Evolutionary conservation across 2,329 filamentous ascomycete genomes (phyloP).

Genomic region (Trichoderma gracile): DNA sequence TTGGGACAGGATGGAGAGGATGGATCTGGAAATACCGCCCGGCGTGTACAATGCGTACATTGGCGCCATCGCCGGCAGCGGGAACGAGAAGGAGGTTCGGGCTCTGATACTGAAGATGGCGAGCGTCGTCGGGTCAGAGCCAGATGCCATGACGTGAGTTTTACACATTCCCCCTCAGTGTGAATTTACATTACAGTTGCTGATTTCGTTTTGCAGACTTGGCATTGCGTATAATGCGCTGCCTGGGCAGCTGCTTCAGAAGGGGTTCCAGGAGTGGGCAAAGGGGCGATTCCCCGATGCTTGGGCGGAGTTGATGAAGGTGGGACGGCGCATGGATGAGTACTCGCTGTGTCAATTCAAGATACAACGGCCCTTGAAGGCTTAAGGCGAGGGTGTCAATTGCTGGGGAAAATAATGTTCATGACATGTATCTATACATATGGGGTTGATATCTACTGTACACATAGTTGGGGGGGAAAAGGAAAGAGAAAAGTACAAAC

Average conservation of each 20-base stretch:
- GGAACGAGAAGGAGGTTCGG: constrained; percentile 67
- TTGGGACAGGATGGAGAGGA: constrained; percentile 68
- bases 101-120: constrained; percentile 67
- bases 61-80: constrained; percentile 72
- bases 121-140: constrained; percentile 63
- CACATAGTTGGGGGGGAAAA: constrained; percentile 31
- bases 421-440: constrained; percentile 40
- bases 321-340: constrained; percentile 48
- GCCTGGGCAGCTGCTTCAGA: constrained; percentile 64
- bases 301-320: constrained; percentile 66
- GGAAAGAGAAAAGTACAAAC: constrained; percentile 10
- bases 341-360: constrained; percentile 53
- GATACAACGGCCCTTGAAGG: constrained; percentile 50
- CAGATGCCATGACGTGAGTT: constrained; percentile 72
- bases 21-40: constrained; percentile 77
- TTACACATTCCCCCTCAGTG: neutral
- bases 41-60: constrained; percentile 75
- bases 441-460: constrained; percentile 40
- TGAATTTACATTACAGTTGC: too few species aligned
- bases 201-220: constrained; percentile 53
- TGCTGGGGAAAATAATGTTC: constrained; percentile 31
- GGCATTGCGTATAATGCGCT: constrained; percentile 76
- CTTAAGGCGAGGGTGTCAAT: constrained; percentile 42
- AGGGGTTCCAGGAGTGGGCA: constrained; percentile 73
- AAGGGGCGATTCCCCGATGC: constrained; percentile 63